Base-by-base conservation (phyloP, 805 yeast genomes). In the Barnettozyma siamensis region DNA sequence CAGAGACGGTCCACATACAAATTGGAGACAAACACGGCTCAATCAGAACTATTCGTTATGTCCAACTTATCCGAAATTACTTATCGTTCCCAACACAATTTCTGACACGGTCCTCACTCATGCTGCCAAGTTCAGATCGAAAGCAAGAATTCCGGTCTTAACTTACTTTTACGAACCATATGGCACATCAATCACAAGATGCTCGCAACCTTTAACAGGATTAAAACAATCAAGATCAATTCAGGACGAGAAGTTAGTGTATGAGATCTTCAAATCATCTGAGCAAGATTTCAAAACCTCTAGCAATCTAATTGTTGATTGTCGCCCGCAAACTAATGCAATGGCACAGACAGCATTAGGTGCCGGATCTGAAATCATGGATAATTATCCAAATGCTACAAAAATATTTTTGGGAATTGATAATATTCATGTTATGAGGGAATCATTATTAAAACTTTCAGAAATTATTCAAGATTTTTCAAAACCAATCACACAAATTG, bases 301-400 rank as follows among this genome's bases (percentile, higher is more conserved):
- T 39, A 80, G 88, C 35, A 81, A 89, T 54, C 62, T 93, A 23
- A 80, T 93, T 24, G 91, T 88, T 5, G 99, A 93, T 64, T 84
- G 95, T 18, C 69, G 99, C 42, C 99, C 99, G 1, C 61, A 88
- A 20, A 83, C 97, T 0, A 93, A 93, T 61, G 98, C 98, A 7
- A 76, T 88, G 76, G 98, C 96, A 0, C 98, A 93, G 54, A 86
- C 87, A 35, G 98, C 98, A 0, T 64, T 93, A 13, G 99, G 99
- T 11, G 99, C 97, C n/a, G 99, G 99, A 1, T 83, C 96, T 0
- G 99, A 93, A 58, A 83, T 76, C 49, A 85, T 88, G 72, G 97
- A 91, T 43, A 78, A 88, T 56, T 91, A 93, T 63, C 73, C 79
- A 38, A 72, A 71, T 26, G 74, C 72, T 15, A 82, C 83, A 23